Conservation (phyloP, 352 stramenopile species). For the Pythium aquatile region DNA sequence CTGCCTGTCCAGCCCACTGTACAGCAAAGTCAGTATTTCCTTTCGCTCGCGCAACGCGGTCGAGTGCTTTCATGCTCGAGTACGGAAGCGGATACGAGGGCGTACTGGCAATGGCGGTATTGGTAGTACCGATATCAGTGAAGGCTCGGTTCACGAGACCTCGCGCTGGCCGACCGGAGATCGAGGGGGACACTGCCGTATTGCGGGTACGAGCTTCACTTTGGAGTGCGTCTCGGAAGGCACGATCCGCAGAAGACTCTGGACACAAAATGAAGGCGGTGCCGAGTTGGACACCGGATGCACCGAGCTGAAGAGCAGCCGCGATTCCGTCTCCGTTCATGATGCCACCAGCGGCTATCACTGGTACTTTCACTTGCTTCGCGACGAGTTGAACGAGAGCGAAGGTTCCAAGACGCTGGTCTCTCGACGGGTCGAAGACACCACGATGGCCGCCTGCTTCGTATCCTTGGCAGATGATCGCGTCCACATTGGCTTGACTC, state of each 20-base stretch:
- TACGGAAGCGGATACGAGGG: conserved; percentile 27
- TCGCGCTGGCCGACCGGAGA: conserved; percentile 45
- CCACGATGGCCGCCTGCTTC: conserved; percentile 60
- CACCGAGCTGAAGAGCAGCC: conserved; percentile 42
- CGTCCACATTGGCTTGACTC: conserved; percentile 32
- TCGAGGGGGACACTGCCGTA: conserved; percentile 32
- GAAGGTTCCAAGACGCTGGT: conserved; percentile 36
- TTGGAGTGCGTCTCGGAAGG: conserved; percentile 32
- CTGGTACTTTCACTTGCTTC: conserved; percentile 32
- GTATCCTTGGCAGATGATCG: conserved; percentile 51
- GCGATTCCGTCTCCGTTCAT: conserved; percentile 42
- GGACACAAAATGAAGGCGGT: conserved; percentile 55
- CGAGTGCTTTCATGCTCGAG: conserved; percentile 18
- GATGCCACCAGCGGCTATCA: conserved; percentile 62
- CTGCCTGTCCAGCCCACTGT: conserved; percentile 24
- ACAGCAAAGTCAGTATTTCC: conserved; percentile 25
- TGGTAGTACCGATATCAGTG: conserved; percentile 26
- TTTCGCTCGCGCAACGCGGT: conserved; percentile 10
- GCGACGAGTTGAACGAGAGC: conserved; percentile 50
- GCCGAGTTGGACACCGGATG: conserved; percentile 57
- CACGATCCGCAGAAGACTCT: conserved; percentile 36
- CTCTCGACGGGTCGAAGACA: conserved; percentile 38
- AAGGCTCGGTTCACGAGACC: conserved; percentile 44
- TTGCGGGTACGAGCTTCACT: conserved; percentile 12
- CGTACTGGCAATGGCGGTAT: conserved; percentile 2